phyloP scores from a whole-genome alignment of 768 basidiomycete genomes.

The Kwoniella newhampshirensis region DNA sequence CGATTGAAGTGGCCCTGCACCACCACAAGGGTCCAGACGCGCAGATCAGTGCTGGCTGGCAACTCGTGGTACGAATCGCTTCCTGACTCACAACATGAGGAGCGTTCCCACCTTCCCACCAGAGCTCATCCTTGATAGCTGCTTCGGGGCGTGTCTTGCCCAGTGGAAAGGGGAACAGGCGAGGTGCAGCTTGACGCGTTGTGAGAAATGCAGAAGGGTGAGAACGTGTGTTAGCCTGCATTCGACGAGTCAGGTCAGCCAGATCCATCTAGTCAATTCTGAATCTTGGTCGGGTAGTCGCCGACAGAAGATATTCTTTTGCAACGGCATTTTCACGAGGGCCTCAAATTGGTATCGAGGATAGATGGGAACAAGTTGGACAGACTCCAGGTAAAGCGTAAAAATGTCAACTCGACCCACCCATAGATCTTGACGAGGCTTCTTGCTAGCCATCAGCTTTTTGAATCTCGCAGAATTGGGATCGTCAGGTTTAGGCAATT shows the following conservation, averaged over 20 bases:
- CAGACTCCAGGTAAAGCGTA: too few relatives aligned
- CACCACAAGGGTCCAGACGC: too few relatives aligned
- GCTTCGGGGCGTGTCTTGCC: constrained; percentile 27
- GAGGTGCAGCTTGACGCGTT: constrained; percentile 35
- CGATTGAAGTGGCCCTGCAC: constrained; percentile 46
- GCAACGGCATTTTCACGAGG: too few relatives aligned
- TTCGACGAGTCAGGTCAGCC: background rate
- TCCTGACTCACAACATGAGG: constrained; percentile 34
- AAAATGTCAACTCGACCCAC: constrained; percentile 17
- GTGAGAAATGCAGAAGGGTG: constrained; percentile 47
- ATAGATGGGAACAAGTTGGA: too few relatives aligned
- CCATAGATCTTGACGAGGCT: constrained; percentile 38
- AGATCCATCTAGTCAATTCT: background rate
- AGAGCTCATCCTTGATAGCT: constrained; percentile 31
- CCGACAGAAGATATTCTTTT: too few relatives aligned
- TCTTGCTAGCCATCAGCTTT: constrained; percentile 22
- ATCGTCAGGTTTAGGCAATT: constrained; percentile 21
- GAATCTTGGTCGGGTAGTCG: background rate
- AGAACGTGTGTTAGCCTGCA: constrained; percentile 40
- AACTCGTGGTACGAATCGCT: too few relatives aligned
- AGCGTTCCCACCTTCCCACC: constrained; percentile 42
- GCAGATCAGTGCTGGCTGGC: background rate
- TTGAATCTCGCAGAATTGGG: constrained; percentile 18
- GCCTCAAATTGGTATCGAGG: too few relatives aligned
- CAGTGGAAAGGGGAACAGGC: constrained; percentile 40